Base-by-base conservation (phyloP, 1,284 basidiomycete genomes). In the Ustilago cynodontis region DNA sequence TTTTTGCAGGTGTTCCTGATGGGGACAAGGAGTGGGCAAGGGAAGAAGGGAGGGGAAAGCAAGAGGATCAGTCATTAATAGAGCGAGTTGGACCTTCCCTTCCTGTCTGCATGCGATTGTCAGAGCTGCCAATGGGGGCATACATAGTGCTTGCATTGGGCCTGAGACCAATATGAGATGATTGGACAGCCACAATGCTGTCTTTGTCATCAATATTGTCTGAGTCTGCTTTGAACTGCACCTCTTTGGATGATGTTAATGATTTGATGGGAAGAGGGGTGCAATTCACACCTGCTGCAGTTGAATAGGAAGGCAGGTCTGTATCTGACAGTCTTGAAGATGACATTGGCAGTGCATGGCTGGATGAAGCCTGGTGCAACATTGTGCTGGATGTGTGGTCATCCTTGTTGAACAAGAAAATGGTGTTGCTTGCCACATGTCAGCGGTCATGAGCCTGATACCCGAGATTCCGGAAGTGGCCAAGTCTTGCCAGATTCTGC, bases 141-240 rank as follows among this genome's bases (percentile, higher is more conserved):
- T 65, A 59, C 22, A 56, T 41, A 7, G 52, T 35, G 39, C 16
- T 41, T 6, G 58, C 35, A n/a, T 43, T 26, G 2, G 59, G 51
- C 43, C 55, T 45, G 4, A 70, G 56, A 1, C 64, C 67, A 13
- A 78, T 71, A 24, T 64, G 66, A 26, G 72, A 78, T 9, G 73
- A 57, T 26, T 72, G 66, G 9, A 76, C 71, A 41, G 67, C 66
- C 7, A 73, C 65, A 26, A 71, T 33, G 28, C 68, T 62, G 35
- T 54, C 63, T 14, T 50, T 73, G 35, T 79, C 81, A 35, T 80
- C 70, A 14, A 84, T 77, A 11, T 70, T 78, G 60, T 87, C 86
- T 10, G 79, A 75, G 63, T 87, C 86, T 3, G 78, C 75, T 29
- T 87, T 86, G 74, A 82, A 87, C 31, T 84, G 76, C 2, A 82